Evolutionary conservation across 768 basidiomycete species (phyloP), one percentile per base, ranked within the genome.

Genomic region (Tephrocybe sp.): DNA sequence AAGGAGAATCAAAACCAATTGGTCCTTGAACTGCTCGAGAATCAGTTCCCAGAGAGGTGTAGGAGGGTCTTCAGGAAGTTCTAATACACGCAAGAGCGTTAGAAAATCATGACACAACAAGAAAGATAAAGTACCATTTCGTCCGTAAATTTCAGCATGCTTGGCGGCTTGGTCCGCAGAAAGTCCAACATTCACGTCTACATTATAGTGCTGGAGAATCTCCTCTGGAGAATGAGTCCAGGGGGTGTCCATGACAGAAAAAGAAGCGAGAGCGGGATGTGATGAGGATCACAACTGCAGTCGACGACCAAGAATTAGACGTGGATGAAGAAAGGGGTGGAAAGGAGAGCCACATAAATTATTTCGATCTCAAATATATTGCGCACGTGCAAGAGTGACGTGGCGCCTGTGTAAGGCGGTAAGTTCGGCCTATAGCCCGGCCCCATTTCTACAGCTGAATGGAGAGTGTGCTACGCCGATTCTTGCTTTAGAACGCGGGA

Each of bases 11-110:
- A 99, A 86, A 34, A 99, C 96, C 24, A 99, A 83, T 69, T 97
- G 93, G 71, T 99, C 96, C 76, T 98, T 89, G 79, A 99, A 99
- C 71, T 99, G 96, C 58, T 97, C 94, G n/a, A 99, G 78, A 52
- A 99, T 87, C 52, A 98, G 84, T 63, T 92, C 80, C 92, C 93
- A 94, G 26, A 98, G 64, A 3, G 95, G 91, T 4, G 96, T 97
- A 3, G 91, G 72, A 0, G 91, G 87, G 9, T 95, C 92, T 62
- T 97, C 93, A 9, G 96, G 95, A 6, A 99, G 77, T 63, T 91
- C 96, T 98, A 66, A 34, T 22, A 45, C 12, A 41, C 5, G 36
- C 30, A 31, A 42, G 44, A 56, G 53, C 26, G 31, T 25, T 53
- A 18, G 6, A 25, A 39, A 21, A 45, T 18, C 7, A 27, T 28